phyloP scores from a whole-genome alignment of 345 rosid genomes.

The Eucalyptus tenuipes region DNA sequence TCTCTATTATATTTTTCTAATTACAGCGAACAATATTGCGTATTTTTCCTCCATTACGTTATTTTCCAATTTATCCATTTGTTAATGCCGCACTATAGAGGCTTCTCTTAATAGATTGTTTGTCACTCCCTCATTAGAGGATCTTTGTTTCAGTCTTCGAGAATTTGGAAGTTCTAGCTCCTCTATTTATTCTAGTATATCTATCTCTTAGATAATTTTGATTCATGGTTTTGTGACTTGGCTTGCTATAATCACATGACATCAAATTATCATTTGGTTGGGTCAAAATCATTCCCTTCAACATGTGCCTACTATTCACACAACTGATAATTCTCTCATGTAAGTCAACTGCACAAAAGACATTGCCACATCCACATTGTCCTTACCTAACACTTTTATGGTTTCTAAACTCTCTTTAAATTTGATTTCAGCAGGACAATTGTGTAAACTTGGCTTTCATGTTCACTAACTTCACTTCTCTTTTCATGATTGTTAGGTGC shows the following conservation, averaged over 20 bases:
- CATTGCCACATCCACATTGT: background rate
- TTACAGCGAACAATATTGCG: fast-evolving
- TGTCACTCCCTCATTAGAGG: background rate
- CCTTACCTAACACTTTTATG: background rate
- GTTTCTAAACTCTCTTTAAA: background rate
- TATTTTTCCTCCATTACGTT: too few species aligned
- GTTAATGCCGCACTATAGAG: background rate
- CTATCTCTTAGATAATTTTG: background rate
- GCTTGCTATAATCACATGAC: background rate
- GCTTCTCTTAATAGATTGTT: background rate
- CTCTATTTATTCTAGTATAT: background rate
- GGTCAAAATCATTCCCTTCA: background rate
- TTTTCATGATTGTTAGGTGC: background rate
- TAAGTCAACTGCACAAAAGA: background rate
- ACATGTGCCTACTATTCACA: background rate
- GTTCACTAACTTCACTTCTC: background rate
- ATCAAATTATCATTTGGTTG: background rate
- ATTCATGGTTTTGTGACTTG: background rate
- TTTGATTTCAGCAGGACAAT: background rate
- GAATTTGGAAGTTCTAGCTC: background rate
- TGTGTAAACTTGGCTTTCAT: background rate
- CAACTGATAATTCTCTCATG: background rate
- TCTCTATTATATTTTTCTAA: too few species aligned
- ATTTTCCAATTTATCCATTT: background rate
- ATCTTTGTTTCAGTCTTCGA: background rate